phyloP scores from a whole-genome alignment of 352 stramenopile genomes.

The Globisporangium rhizosaccharum region DNA sequence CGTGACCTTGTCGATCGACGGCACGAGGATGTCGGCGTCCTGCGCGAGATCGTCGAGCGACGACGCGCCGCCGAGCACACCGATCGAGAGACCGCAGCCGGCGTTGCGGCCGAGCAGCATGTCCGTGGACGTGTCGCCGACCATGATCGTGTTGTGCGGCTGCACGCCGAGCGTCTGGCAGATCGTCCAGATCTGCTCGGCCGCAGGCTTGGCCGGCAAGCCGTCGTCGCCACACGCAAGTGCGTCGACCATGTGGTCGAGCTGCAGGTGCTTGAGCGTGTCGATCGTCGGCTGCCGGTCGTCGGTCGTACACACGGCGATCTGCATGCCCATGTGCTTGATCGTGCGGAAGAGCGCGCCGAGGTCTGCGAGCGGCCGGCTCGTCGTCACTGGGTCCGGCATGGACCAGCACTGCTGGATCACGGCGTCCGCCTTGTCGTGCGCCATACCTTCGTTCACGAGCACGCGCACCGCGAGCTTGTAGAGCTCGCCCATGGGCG shows the following conservation, averaged over 20 bases:
- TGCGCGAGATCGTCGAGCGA: conserved; percentile 76
- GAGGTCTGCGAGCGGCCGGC: conserved; percentile 67
- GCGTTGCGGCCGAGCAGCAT: conserved; percentile 79
- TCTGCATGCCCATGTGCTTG: conserved; percentile 85
- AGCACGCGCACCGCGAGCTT: conserved; percentile 75
- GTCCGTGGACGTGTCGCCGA: conserved; percentile 83
- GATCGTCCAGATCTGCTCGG: conserved; percentile 83
- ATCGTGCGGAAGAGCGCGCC: conserved; percentile 76
- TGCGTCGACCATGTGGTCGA: conserved; percentile 72
- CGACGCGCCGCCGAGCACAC: conserved; percentile 73
- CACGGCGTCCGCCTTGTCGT: conserved; percentile 49
- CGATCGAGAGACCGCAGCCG: conserved; percentile 68
- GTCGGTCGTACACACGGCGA: conserved; percentile 85
- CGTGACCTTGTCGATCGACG: conserved; percentile 65
- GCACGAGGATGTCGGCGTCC: conserved; percentile 80
- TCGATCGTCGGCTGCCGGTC: conserved; percentile 73
- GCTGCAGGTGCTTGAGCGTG: conserved; percentile 67
- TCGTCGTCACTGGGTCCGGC: conserved; percentile 71
- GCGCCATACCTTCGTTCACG: conserved; percentile 60
- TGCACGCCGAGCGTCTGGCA: conserved; percentile 72
- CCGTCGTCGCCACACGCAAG: conserved; percentile 80
- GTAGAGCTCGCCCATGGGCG: conserved; percentile 82
- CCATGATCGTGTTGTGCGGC: conserved; percentile 86
- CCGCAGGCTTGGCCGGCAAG: conserved; percentile 70
- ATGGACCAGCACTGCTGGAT: conserved; percentile 83